Conservation (phyloP, 75 land plant species). For the Larix kaempferi region DNA sequence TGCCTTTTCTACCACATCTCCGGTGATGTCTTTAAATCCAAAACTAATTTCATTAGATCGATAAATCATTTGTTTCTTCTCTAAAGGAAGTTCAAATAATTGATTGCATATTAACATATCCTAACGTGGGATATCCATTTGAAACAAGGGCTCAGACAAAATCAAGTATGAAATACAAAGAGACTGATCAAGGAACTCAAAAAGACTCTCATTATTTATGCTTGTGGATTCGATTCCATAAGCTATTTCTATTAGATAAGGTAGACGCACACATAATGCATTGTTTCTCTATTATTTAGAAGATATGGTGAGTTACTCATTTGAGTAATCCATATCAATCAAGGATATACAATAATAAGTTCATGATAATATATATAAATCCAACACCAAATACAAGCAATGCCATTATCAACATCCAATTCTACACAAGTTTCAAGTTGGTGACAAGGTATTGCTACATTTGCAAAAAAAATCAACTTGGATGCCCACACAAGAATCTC, state of each 20-base stretch:
- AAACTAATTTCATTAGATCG: background rate
- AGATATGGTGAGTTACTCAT: too few relatives aligned
- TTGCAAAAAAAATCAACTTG: too few relatives aligned
- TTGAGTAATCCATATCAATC: too few relatives aligned
- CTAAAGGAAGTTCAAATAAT: conserved; percentile 12
- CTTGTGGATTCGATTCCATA: conserved; percentile 22
- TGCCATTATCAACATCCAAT: too few relatives aligned
- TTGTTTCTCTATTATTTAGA: too few relatives aligned
- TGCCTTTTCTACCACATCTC: background rate
- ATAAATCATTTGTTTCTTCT: conserved; percentile 11
- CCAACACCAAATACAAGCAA: too few relatives aligned
- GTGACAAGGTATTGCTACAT: too few relatives aligned
- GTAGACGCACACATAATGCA: conserved; percentile 34
- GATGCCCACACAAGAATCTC: too few relatives aligned
- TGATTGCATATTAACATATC: conserved; percentile 7
- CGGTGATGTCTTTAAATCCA: conserved; percentile 3
- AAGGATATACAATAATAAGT: too few relatives aligned
- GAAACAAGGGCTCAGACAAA: conserved; percentile 24
- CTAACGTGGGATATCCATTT: conserved; percentile 5
- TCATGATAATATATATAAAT: too few relatives aligned
- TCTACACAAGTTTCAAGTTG: too few relatives aligned
- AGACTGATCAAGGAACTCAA: conserved; percentile 35
- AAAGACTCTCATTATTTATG: conserved; percentile 29
- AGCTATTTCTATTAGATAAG: conserved; percentile 27
- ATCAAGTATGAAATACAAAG: conserved; percentile 36